A percentile compares a stretch with the other conserved stretches of the same genome.
Conservation (phyloP, 257 asterid genomes). For the Verbena officinalis region DNA sequence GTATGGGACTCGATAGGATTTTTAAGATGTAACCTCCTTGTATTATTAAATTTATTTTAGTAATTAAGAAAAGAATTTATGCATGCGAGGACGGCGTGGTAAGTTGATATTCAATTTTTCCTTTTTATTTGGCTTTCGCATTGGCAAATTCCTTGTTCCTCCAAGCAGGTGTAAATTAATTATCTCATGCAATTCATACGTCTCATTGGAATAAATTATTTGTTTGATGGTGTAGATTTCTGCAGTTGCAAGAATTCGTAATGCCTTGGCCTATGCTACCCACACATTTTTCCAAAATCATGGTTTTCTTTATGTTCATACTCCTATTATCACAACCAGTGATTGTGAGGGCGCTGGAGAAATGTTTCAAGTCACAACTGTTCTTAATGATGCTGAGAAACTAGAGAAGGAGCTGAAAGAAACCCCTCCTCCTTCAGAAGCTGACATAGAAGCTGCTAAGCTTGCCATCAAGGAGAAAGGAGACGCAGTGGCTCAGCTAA, state of each 20-base stretch:
- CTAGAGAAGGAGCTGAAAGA: slow-evolving; percentile 79
- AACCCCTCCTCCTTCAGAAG: slow-evolving; percentile 69
- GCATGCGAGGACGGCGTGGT: too few species aligned
- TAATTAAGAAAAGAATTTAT: too few species aligned
- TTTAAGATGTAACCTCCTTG: too few species aligned
- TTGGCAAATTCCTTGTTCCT: too few species aligned
- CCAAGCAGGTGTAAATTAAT: neutral
- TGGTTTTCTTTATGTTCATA: slow-evolving; percentile 86
- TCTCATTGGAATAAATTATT: slow-evolving; percentile 11
- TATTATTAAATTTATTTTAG: too few species aligned
- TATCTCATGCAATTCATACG: neutral
- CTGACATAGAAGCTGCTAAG: slow-evolving; percentile 65
- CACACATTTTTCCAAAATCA: slow-evolving; percentile 93
- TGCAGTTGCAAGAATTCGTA: slow-evolving; percentile 86
- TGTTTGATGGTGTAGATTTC: slow-evolving; percentile 55
- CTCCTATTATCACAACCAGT: slow-evolving; percentile 92
- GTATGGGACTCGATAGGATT: too few species aligned
- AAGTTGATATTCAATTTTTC: too few species aligned
- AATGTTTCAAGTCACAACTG: slow-evolving; percentile 96
- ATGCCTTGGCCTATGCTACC: slow-evolving; percentile 88
- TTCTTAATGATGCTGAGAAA: slow-evolving; percentile 70
- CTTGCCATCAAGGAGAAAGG: slow-evolving; percentile 74
- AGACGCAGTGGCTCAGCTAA: slow-evolving; percentile 67
- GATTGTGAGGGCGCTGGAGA: slow-evolving; percentile 99
- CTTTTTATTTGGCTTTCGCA: too few species aligned